phyloP scores from a whole-genome alignment of 208 protist species.

The Phytomonas francai region DNA sequence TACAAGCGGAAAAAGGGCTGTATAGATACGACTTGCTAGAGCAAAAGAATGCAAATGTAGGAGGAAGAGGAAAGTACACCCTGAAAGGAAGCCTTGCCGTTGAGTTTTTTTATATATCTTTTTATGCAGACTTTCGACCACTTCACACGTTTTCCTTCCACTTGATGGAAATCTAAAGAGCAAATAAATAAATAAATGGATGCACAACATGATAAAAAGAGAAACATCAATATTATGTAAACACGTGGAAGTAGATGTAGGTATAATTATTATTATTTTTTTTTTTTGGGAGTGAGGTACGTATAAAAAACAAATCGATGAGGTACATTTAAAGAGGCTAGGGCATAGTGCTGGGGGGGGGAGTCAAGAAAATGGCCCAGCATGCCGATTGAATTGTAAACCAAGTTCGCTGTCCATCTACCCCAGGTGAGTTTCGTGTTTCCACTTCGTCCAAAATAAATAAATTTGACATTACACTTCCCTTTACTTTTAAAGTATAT shows the following conservation, averaged over 20 bases:
- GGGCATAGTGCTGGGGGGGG: neutral
- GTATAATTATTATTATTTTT: neutral
- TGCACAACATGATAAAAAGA: neutral
- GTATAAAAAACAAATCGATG: neutral
- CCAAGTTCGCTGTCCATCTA: neutral
- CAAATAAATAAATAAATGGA: neutral
- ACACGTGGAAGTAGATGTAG: neutral
- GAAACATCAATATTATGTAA: neutral
- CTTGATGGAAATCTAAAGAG: neutral
- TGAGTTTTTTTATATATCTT: neutral
- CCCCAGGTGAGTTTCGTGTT: neutral
- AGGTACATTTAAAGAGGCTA: neutral
- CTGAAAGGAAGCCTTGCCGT: neutral
- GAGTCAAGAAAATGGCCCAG: neutral
- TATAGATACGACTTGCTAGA: neutral
- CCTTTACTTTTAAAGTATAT: neutral
- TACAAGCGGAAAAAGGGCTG: neutral
- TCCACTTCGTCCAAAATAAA: neutral
- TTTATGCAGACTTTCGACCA: neutral
- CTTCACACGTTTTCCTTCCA: neutral
- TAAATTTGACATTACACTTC: neutral
- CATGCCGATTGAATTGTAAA: neutral
- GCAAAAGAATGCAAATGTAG: constrained; percentile 6
- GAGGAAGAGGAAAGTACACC: neutral
- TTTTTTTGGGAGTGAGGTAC: neutral